Conservation (phyloP, 1,139 yeast species). For the Yamadazyma mexicana region DNA sequence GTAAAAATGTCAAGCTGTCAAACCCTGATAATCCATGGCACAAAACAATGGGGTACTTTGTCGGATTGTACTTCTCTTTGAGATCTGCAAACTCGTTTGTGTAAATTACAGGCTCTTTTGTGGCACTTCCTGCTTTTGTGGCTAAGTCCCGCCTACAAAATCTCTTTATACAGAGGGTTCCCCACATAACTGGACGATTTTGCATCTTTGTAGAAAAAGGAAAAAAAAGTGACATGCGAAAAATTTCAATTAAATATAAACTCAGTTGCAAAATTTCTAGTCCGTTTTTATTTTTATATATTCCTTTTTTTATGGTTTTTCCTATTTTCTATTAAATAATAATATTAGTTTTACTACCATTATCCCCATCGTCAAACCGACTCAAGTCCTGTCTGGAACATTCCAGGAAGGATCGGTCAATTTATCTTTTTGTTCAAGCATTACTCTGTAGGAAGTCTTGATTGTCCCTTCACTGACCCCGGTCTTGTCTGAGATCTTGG, state of each 20-base stretch:
- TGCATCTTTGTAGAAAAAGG: no score
- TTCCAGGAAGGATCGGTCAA: conserved; percentile 78
- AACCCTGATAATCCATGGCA: conserved; percentile 89
- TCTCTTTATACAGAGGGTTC: background rate
- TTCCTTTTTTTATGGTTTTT: no score
- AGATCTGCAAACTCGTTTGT: conserved; percentile 5
- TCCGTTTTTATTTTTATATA: no score
- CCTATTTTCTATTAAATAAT: no score
- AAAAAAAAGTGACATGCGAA: background rate
- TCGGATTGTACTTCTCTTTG: conserved; percentile 19
- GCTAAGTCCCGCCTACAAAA: background rate
- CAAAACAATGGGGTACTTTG: conserved; percentile 64
- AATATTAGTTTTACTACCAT: no score
- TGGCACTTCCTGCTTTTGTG: background rate
- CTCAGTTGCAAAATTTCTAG: no score
- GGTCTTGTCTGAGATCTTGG: conserved; percentile 87
- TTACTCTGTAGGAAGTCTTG: conserved; percentile 83
- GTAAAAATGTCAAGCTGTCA: conserved; percentile 57
- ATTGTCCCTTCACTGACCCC: conserved; percentile 98
- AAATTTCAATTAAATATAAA: no score
- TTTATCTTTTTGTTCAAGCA: conserved; percentile 72
- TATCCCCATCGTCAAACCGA: no score
- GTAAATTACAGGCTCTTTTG: conserved; percentile 3
- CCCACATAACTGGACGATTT: background rate
- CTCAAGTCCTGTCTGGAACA: background rate